A percentile compares a stretch with the other conserved stretches of the same genome.
phyloP scores from a whole-genome alignment of 2,329 filamentous ascomycete genomes.

The Fusarium transvaalense region DNA sequence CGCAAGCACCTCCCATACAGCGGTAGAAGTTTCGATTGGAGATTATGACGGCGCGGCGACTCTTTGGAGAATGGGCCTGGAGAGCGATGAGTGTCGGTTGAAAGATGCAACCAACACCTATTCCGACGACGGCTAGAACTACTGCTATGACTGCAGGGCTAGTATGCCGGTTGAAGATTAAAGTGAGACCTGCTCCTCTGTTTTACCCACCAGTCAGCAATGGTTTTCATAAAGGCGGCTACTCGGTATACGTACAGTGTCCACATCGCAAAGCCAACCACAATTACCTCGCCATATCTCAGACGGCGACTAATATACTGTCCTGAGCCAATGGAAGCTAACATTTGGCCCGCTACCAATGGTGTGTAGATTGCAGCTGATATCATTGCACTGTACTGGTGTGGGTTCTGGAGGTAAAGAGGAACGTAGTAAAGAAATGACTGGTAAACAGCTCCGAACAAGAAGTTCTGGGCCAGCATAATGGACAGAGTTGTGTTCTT shows the following conservation, averaged over 20 bases:
- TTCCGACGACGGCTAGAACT: neutral
- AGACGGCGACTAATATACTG: slow-evolving; percentile 8
- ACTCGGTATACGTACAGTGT: neutral
- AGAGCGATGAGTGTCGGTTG: slow-evolving; percentile 5
- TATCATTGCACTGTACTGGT: neutral
- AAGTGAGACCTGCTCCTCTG: neutral
- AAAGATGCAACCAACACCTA: neutral
- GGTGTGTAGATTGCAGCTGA: slow-evolving; percentile 9
- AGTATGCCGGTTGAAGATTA: neutral
- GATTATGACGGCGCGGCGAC: slow-evolving; percentile 8
- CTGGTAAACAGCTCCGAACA: neutral
- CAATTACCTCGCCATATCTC: neutral
- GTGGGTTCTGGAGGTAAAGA: neutral
- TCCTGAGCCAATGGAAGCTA: neutral
- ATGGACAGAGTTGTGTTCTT: neutral
- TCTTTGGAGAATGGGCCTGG: neutral
- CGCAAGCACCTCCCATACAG: slow-evolving; percentile 1
- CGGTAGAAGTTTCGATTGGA: slow-evolving; percentile 14
- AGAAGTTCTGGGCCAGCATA: neutral
- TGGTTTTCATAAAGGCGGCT: rapidly evolving
- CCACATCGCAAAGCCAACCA: neutral
- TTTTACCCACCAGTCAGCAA: rapidly evolving
- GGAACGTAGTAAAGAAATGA: neutral
- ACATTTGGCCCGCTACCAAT: neutral
- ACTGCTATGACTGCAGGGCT: neutral